Evolutionary conservation across 106 monocot species (phyloP).

Genomic region (Dioscorea zingiberensis): DNA sequence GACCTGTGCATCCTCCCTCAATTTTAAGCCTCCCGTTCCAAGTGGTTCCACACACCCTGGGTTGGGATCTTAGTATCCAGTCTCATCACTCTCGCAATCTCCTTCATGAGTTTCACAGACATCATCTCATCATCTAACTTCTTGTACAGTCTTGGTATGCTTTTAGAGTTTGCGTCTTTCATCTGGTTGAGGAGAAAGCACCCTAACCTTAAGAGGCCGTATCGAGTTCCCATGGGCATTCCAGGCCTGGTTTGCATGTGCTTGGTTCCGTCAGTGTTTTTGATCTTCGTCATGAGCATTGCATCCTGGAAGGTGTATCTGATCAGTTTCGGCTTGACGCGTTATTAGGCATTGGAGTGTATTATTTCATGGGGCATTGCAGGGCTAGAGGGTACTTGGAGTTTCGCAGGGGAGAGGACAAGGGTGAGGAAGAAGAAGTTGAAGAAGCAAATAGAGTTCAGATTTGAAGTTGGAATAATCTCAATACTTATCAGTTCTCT

Average conservation of each 20-base stretch:
- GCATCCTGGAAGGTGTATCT: constrained; percentile 58
- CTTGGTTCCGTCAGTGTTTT: constrained; percentile 57
- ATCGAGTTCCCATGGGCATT: constrained; percentile 47
- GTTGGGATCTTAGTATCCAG: constrained; percentile 55
- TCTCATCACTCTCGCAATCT: constrained; percentile 65
- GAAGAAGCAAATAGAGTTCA: too few species aligned
- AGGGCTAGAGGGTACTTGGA: constrained; percentile 35
- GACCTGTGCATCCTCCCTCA: constrained; percentile 66
- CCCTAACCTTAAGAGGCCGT: constrained; percentile 63
- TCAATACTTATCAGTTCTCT: too few species aligned
- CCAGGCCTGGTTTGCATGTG: constrained; percentile 55
- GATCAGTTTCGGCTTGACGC: constrained; percentile 52
- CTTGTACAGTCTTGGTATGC: constrained; percentile 85
- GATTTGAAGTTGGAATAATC: too few species aligned
- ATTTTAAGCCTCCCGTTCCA: constrained; percentile 37
- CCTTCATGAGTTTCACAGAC: constrained; percentile 73
- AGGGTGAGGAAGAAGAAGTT: constrained; percentile 17
- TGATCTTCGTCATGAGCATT: constrained; percentile 55
- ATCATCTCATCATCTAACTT: constrained; percentile 80
- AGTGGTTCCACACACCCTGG: constrained; percentile 79
- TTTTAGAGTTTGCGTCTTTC: constrained; percentile 79
- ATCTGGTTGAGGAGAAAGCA: constrained; percentile 50
- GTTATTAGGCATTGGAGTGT: constrained; percentile 23
- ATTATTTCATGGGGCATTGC: constrained; percentile 42
- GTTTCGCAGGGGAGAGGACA: constrained; percentile 24